Percentiles rank a stretch among this genome's conserved stretches.
Conservation (phyloP, 106 monocot species). For the Phalaenopsis aphrodite region DNA sequence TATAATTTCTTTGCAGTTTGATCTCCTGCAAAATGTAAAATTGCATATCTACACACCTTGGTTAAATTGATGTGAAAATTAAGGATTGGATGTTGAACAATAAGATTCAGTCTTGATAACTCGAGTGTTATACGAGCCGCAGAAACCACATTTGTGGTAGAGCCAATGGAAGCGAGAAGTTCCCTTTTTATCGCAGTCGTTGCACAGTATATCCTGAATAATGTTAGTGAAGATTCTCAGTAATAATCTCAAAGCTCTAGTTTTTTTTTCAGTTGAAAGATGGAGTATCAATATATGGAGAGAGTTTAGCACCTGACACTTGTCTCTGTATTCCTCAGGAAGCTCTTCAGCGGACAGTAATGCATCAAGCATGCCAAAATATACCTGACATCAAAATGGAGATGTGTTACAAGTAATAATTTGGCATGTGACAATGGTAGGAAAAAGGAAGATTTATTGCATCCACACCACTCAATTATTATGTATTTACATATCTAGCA, state of each 20-base stretch:
- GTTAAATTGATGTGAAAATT: background rate
- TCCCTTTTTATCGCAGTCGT: conserved; percentile 85
- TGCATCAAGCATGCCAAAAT: conserved; percentile 96
- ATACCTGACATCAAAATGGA: conserved; percentile 39
- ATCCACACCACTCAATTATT: too few relatives aligned
- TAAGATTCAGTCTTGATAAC: conserved; percentile 53
- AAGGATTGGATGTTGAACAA: conserved; percentile 29
- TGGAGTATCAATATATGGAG: background rate
- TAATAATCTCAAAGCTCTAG: background rate
- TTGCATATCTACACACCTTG: conserved; percentile 4
- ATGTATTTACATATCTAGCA: too few relatives aligned
- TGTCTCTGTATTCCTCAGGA: conserved; percentile 79
- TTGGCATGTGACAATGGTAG: background rate
- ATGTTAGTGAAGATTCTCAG: background rate
- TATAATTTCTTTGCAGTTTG: background rate
- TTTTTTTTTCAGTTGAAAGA: too few relatives aligned
- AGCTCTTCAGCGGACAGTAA: conserved; percentile 73
- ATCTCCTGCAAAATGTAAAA: background rate
- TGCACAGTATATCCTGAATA: conserved; percentile 82
- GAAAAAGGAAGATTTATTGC: background rate
- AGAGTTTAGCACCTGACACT: conserved; percentile 52
- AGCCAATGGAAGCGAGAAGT: conserved; percentile 82
- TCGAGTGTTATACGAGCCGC: conserved; percentile 92
- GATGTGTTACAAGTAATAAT: background rate
- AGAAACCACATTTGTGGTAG: conserved; percentile 81